phyloP scores from a whole-genome alignment of 495 filamentous ascomycete species.

The Hapsidospora chrysogenum region DNA sequence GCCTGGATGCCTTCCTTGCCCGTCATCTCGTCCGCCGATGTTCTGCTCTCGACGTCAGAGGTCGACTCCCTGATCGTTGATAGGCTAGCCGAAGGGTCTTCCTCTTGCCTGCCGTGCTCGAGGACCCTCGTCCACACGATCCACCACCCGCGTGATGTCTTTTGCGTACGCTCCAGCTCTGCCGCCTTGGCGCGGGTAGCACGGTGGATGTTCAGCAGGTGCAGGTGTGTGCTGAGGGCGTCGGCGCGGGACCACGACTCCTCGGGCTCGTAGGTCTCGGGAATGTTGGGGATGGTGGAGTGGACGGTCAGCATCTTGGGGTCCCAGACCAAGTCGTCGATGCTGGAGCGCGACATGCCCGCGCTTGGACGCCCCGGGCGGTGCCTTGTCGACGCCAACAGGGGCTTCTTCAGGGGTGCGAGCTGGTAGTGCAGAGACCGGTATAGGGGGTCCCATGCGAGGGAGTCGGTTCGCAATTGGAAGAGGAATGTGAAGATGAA shows the following conservation, averaged over 20 bases:
- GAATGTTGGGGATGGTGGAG: slow-evolving; percentile 83
- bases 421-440: slow-evolving; percentile 69
- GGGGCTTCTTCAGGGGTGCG: slow-evolving; percentile 53
- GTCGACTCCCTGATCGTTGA: background rate
- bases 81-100: background rate
- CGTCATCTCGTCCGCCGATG: background rate
- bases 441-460: slow-evolving; percentile 58
- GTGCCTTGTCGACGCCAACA: slow-evolving; percentile 47
- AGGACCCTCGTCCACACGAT: slow-evolving; percentile 76
- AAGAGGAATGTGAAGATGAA: slow-evolving; percentile 91
- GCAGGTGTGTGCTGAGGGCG: slow-evolving; percentile 77
- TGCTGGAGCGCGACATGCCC: slow-evolving; percentile 25
- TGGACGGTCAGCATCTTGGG: slow-evolving; percentile 57
- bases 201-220: slow-evolving; percentile 60
- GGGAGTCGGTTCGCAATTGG: slow-evolving; percentile 44
- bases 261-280: slow-evolving; percentile 22
- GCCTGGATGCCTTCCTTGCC: background rate
- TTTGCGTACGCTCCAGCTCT: slow-evolving; percentile 74
- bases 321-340: slow-evolving; percentile 82
- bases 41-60: background rate
- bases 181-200: slow-evolving; percentile 38
- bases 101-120: slow-evolving; percentile 7
- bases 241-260: slow-evolving; percentile 59
- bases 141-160: slow-evolving; percentile 92
- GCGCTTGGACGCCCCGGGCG: slow-evolving; percentile 26